Evolutionary conservation across 768 basidiomycete species (phyloP), one percentile per base, ranked within the genome.

Genomic region (Pholiota microspora): DNA sequence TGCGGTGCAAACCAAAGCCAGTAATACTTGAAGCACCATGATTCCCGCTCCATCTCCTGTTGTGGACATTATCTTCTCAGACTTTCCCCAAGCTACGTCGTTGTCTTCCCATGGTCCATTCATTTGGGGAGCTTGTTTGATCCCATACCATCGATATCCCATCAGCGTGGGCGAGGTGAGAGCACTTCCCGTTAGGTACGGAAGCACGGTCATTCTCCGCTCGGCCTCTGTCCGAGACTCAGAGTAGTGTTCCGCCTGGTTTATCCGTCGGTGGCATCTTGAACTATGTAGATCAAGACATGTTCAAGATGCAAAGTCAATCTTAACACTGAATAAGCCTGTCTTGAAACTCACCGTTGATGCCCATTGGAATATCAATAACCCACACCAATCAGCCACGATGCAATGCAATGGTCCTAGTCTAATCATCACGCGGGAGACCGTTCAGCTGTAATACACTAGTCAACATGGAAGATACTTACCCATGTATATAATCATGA

Each of bases 201-300:
- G 51, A 51, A 32, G 38, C 51, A 40, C 31, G 38, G 40, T 51
- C 51, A 51, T 51, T 28, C 51, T 45, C 40, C 51, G 51, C 40
- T 42, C 27, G 18, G 40, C 25, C 40, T 23, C 32, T 29, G 16
- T 16, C 51, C 27, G 40, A 40, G 10, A 40, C 21, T 23, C 40
- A 42, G 21, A 18, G 40, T 42, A 6, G 18, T 42, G 40, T 42
- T 42, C 40, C 40, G 40, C 40, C 16, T 42, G 40, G 40, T 42
- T 23, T 18, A 36, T 21, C 21, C 27, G 29, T 25, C 45, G 28
- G 25, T 25, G 23, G 25, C 45, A 12, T 31, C n/a, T 23, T 23
- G 18, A 42, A 42, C 40, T 4, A 23, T 23, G 16, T 21, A 40
- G 2, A 40, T 6, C n/a, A 40, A 18, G 18, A 7, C 4, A 40